Evolutionary conservation across 2,329 filamentous ascomycete genomes (phyloP), one percentile per base, ranked within the genome.

Genomic region (Cladophialophora chaetospira): DNA sequence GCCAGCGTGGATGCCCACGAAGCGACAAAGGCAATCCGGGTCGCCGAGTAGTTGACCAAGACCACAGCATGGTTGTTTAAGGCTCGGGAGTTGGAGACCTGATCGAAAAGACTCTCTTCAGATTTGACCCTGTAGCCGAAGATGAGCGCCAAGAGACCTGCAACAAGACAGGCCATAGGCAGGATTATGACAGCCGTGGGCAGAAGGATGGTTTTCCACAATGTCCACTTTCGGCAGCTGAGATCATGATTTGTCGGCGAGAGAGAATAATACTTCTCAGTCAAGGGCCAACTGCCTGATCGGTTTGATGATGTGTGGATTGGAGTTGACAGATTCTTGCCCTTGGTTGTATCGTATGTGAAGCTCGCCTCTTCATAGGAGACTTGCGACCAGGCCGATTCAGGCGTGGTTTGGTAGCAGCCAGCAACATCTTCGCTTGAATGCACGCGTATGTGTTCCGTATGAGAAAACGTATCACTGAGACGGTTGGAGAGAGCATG

Each of bases 41-140:
- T 65, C 9, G 63, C 63, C 21, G 63, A 64, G 31, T 63, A 64
- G 42, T 64, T 56, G 43, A 65, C 63, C 19, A 64, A 55, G 5
- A 65, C 53, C n/a, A 61, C 57, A 13, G 53, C 49, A 45, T 51
- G 46, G 17, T 62, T 36, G 19, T 45, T 33, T 42, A 59, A 46
- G 13, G 42, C 35, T 10, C 53, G 26, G 4, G 53, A 43, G n/a
- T 54, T 58, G 15, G 62, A 63, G 17, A 53, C 52, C 28, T 60
- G 29, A 1, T 33, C 38, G 29, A 61, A 60, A 2, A 60, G 26
- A 33, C 55, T 60, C 25, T 42, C 35, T 21, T 62, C 55, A 25
- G 57, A 58, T 29, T 44, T 54, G 46, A 65, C 58, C 36, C 53
- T 31, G 42, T 64, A 63, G 13, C 61, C 58, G 47, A 63, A 63